Base-by-base conservation (phyloP, 2,329 filamentous ascomycete species). In the Phyllosticta citrichinensis region DNA sequence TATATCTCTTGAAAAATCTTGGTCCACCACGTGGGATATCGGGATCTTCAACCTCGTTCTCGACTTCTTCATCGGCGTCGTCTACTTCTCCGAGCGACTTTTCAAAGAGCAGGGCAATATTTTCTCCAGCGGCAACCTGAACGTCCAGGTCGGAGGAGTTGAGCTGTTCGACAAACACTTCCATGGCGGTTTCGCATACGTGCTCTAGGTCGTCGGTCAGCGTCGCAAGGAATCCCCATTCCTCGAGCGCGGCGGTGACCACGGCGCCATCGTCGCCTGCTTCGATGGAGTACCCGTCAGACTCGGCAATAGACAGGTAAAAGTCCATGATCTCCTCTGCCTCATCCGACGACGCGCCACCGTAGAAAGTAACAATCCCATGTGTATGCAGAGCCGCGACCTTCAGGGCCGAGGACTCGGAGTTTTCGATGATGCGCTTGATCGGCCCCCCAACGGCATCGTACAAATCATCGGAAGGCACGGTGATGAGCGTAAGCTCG, bases 161-260 rank as follows among this genome's bases (percentile, higher is more conserved):
- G 19, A 96, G 86, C 73, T 96, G 91, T 55, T 96, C 91, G 52
- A 89, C 85, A 66, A 96, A 91, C 1, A 87, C 86, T 58, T 94
- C 88, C 67, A 94, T 82, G 17, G 89, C 87, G 27, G 83, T 76
- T 64, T 90, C 86, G 33, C 87, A 89, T 63, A 85, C 80, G 17
- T 83, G 81, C 66, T 89, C 84, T 52, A 91, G 79, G 67, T 93
- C 88, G 3, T 91, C 87, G 6, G 93, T 77, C 63, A 88, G 83
- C 3, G 88, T 91, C 5, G 88, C 88, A 5, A 95, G 81, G 65
- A 93, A 87, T 1, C 87, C 87, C 89, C 90, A 96, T 62, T 87
- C 84, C 65, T 87, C 82, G 1, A 95, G 77, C 0, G 90, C 89
- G 0, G 89, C 88, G 3, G 84, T 80, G 1, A 96, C 90, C 1